These are phyloP conservation scores for Cladophialophora bantiana DNA, from an alignment of 2,329 filamentous ascomycete genomes.

Conservation along the genomic window DNA sequence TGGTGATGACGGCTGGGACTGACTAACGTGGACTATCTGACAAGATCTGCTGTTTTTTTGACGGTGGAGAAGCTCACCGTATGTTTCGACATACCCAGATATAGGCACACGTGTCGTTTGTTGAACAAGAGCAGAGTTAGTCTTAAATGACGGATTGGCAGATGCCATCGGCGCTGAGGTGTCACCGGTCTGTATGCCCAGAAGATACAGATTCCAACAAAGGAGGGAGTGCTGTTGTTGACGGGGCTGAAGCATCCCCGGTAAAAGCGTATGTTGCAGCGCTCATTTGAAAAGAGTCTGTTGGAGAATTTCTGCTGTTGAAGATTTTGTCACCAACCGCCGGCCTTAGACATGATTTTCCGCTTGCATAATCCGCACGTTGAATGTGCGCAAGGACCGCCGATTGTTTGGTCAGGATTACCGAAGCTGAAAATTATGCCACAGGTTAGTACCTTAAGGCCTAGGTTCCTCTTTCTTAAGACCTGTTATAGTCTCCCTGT, in stretches of 20 bases:
- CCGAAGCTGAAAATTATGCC: not conserved
- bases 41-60: conserved; percentile 35
- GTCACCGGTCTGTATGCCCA: conserved; percentile 23
- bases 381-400: not conserved
- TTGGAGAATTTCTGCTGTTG: conserved; percentile 7
- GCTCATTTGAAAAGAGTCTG: not conserved
- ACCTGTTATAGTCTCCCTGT: conserved; percentile 54
- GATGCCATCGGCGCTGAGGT: conserved; percentile 25
- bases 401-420: not conserved
- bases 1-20: conserved; percentile 7
- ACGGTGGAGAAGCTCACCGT: conserved; percentile 39
- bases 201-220: conserved; percentile 17
- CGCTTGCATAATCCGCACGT: not conserved
- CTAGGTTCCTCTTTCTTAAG: conserved; percentile 44
- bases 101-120: not conserved
- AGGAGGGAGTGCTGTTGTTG: conserved; percentile 33
- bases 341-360: not conserved
- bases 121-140: not conserved
- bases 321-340: conserved; percentile 10
- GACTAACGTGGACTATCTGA: conserved; percentile 32
- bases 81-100: conserved; percentile 10
- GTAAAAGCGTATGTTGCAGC: not conserved
- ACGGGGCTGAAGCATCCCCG: conserved; percentile 35
- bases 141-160: conserved; percentile 18
- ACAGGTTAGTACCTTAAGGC: not conserved